These are phyloP conservation scores for Chrysoporthe deuterocubensis DNA, from an alignment of 2,329 filamentous ascomycete species.

Conservation along the genomic window DNA sequence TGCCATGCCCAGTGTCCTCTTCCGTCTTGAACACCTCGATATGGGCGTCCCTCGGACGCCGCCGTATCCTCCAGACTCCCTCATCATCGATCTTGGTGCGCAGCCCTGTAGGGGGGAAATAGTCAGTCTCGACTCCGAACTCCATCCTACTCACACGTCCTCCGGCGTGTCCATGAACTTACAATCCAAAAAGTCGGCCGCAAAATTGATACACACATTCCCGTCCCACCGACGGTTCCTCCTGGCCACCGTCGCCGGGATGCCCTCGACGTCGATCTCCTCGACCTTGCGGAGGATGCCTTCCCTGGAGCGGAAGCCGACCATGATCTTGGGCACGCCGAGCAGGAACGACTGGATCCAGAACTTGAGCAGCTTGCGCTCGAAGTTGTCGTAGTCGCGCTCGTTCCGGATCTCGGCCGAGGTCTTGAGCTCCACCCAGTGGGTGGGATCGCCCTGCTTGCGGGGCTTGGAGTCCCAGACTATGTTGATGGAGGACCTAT, in stretches of 20 bases:
- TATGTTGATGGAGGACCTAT: constrained; percentile 37
- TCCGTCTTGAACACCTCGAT: constrained; percentile 78
- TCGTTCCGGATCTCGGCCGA: constrained; percentile 71
- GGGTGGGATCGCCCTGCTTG: constrained; percentile 68
- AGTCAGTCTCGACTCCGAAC: neutral
- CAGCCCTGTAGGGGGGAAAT: constrained; percentile 54
- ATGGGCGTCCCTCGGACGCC: constrained; percentile 61
- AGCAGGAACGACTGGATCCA: constrained; percentile 97
- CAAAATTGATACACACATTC: constrained; percentile 92
- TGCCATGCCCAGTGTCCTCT: constrained; percentile 70
- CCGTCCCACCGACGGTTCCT: constrained; percentile 82
- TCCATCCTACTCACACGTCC: neutral
- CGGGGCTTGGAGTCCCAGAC: constrained; percentile 84
- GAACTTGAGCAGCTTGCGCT: constrained; percentile 90
- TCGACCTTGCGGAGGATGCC: constrained; percentile 75
- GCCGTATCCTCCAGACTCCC: constrained; percentile 81
- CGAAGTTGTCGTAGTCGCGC: constrained; percentile 74
- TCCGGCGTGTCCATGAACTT: constrained; percentile 38
- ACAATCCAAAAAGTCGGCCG: constrained; percentile 78
- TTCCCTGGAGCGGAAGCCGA: constrained; percentile 78
- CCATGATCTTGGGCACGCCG: constrained; percentile 87
- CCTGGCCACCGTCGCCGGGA: constrained; percentile 76
- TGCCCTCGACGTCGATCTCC: constrained; percentile 77
- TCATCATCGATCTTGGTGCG: constrained; percentile 66
- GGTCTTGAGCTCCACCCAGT: constrained; percentile 97